A percentile compares a stretch with the other conserved stretches of the same genome.
These are phyloP conservation scores for Tulasnella sp. DNA, from an alignment of 768 basidiomycete species.

Conservation along the genomic window DNA sequence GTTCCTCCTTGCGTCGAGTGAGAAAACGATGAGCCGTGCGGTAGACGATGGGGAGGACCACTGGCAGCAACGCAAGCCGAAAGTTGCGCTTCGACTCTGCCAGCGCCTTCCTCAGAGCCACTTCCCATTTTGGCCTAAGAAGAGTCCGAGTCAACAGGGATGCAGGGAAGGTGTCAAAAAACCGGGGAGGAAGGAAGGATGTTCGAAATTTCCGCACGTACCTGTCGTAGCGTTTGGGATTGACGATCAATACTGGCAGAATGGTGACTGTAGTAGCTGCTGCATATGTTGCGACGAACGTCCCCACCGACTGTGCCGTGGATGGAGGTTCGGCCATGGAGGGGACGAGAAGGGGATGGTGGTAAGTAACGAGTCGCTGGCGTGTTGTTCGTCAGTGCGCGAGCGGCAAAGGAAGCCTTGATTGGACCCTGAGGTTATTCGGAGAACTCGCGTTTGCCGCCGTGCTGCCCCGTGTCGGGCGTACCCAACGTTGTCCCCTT, in stretches of 20 bases:
- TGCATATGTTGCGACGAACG: constrained; percentile 4
- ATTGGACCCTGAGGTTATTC: not conserved
- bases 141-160: not conserved
- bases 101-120: not conserved
- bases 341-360: not conserved
- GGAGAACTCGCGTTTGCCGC: constrained; percentile 8
- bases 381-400: not conserved
- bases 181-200: not conserved
- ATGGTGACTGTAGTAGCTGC: not conserved
- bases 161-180: not conserved
- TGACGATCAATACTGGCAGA: not conserved
- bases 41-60: constrained; percentile 27
- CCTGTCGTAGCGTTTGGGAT: not conserved
- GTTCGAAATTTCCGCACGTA: not conserved
- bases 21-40: not conserved
- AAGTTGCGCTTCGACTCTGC: constrained; percentile 12
- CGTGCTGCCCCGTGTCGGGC: not conserved
- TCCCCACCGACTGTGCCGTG: constrained; percentile 8
- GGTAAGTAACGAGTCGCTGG: not conserved
- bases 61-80: constrained; percentile 24
- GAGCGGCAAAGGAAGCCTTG: not conserved
- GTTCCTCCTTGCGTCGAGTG: not conserved
- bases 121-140: not conserved
- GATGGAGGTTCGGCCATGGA: not conserved
- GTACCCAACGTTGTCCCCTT: not conserved